Evolutionary conservation across 805 yeast species (phyloP), one percentile per base, ranked within the genome.

Genomic region (Cyberlindnera saturnus): DNA sequence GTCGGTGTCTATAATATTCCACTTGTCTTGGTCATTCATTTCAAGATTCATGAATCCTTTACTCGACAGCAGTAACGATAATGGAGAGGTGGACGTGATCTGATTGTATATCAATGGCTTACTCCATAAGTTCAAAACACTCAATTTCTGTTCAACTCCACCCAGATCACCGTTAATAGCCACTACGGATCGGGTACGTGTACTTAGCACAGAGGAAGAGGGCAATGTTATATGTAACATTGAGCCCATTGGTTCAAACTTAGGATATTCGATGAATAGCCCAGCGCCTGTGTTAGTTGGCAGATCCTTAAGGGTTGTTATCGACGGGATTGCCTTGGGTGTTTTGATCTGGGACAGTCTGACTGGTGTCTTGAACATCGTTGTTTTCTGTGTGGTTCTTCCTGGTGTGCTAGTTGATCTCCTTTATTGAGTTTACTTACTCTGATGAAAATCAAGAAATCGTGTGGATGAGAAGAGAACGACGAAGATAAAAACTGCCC

Each of bases 241-340:
- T 9, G 60, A 53, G 2, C 60, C 57, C 40, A 60, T 42, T 19
- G 62, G 56, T 32, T 59, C 44, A 42, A 61, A 61, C 10, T 49
- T 52, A 5, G 66, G 60, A 26, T 52, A 43, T 32, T 60, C 62
- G 18, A 60, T 46, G 41, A 63, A 62, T 4, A 61, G 59, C 1
- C 65, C 67, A 5, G 55, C 40, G 2, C 62, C 62, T 3, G 63
- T 59, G 10, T 50, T 43, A 3, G 46, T 43, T 13, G 54, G 53
- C 1, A 48, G 41, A 3, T 46, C 20, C 9, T 43, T 44, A 5
- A 47, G 34, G 13, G 23, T 20, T 11, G 37, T 28, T 18, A 43
- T 29, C 3, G 46, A 6, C 14, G 39, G 13, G 13, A 41, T 4
- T 4, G 38, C 39, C 20, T 13, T 29, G 3, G 36, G 18, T 6